phyloP scores from a whole-genome alignment of 2,329 filamentous ascomycete genomes.

The Pestalotiopsis sp. region DNA sequence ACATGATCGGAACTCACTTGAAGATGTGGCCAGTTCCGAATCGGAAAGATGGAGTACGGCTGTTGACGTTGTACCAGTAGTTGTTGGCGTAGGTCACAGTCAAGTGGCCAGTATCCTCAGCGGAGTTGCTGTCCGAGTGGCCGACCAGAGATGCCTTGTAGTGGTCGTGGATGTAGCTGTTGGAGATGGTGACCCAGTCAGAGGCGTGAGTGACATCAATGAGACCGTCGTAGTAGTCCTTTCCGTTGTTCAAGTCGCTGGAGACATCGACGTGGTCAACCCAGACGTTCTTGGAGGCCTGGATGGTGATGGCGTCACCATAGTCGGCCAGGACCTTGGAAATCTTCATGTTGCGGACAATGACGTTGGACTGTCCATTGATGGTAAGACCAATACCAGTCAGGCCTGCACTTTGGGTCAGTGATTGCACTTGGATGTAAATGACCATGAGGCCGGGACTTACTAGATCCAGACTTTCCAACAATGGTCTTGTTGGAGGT shows the following conservation, averaged over 20 bases:
- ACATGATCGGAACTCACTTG: slow-evolving; percentile 34
- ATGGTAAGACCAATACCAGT: slow-evolving; percentile 55
- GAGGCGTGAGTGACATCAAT: slow-evolving; percentile 65
- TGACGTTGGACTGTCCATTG: slow-evolving; percentile 58
- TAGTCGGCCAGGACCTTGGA: slow-evolving; percentile 56
- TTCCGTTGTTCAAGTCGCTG: slow-evolving; percentile 60
- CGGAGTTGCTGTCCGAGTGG: slow-evolving; percentile 61
- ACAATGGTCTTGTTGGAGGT: slow-evolving; percentile 55
- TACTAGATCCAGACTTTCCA: slow-evolving; percentile 38
- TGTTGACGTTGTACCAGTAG: slow-evolving; percentile 67
- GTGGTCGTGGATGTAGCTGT: slow-evolving; percentile 53
- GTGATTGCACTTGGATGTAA: too few relatives aligned
- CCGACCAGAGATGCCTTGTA: slow-evolving; percentile 46
- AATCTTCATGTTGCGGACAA: slow-evolving; percentile 65
- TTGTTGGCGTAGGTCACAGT: slow-evolving; percentile 70
- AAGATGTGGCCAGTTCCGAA: slow-evolving; percentile 67
- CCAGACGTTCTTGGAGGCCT: slow-evolving; percentile 63
- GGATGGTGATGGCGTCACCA: slow-evolving; percentile 64
- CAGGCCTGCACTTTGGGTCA: slow-evolving; percentile 22
- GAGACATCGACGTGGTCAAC: slow-evolving; percentile 70
- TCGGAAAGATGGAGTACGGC: slow-evolving; percentile 63
- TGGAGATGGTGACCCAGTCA: slow-evolving; percentile 60
- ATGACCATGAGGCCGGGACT: too few relatives aligned
- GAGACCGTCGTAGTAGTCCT: slow-evolving; percentile 73
- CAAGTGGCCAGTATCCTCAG: slow-evolving; percentile 64